Base-by-base conservation (phyloP, 768 basidiomycete species). In the Collybia sordida region DNA sequence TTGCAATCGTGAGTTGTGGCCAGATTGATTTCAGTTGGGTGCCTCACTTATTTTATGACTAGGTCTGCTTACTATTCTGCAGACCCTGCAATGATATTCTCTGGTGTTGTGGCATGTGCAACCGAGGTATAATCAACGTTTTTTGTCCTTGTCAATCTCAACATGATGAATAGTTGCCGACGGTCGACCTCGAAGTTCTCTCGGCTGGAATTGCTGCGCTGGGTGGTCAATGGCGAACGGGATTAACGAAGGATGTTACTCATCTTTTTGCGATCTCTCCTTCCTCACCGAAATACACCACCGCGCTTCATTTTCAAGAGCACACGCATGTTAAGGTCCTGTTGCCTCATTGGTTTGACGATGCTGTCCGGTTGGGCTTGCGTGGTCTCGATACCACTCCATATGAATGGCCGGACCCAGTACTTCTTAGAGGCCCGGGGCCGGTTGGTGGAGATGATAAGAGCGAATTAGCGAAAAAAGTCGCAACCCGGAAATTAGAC, bases 311-410 rank as follows among this genome's bases (percentile, higher is more conserved):
- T 54, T 84, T 79, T 64, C 77, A 81, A 44, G 65, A 78, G 3
- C 69, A 77, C 42, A 84, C 83, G 0, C 67, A 73, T 7, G 79
- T 94, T 59, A 81, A 77, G 43, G 72, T 93, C 8, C 60, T 97
- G n/a, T 76, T 93, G 0, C 94, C 93, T 0, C 90, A 94, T 54
- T 97, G 94, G 93, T 94, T 94, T 52, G 90, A 94, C 57, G 91
- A 93, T 56, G 77, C 78, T 2, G 75, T 88, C 19, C 74, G 80
- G 12, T 70, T 90, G 12, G 83, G 81, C 3, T 59, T 71, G 18
- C 65, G 77, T 11, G 67, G 67, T 6, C 65, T 89, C 7, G 72
- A 78, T 1, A 80, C 84, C 18, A 57, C 61, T 0, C 69, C 77
- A 17, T 92, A 88, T 55, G 72, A 83, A 53, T 92, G 87, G 85